phyloP scores from a whole-genome alignment of 768 basidiomycete genomes.

The Phaffia australis region DNA sequence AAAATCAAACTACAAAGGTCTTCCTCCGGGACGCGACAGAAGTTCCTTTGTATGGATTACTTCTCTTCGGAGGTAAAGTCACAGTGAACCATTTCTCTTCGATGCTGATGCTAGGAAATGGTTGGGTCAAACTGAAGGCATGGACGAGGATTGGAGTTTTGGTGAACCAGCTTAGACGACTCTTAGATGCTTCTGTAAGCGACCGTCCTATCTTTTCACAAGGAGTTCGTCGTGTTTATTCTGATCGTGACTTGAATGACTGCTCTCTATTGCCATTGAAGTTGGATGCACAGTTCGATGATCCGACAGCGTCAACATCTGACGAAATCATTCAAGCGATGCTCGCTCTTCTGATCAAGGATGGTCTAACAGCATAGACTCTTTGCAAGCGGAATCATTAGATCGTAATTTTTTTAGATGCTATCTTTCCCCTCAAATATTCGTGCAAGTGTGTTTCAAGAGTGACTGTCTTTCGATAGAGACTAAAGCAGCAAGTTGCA shows the following conservation, averaged over 20 bases:
- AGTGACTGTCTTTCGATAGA: too few relatives aligned
- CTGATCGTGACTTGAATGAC: too few relatives aligned
- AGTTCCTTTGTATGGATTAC: constrained; percentile 77
- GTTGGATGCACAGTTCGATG: constrained; percentile 55
- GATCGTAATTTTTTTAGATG: too few relatives aligned
- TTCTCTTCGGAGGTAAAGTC: constrained; percentile 74
- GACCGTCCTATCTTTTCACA: background rate
- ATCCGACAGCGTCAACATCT: constrained; percentile 46
- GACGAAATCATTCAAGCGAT: constrained; percentile 46
- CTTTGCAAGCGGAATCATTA: too few relatives aligned
- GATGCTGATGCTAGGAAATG: constrained; percentile 12
- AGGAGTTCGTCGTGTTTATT: background rate
- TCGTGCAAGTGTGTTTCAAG: too few relatives aligned
- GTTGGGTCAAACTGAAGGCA: constrained; percentile 54
- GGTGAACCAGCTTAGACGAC: constrained; percentile 62
- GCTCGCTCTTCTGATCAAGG: constrained; percentile 39
- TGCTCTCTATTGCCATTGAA: constrained; percentile 46
- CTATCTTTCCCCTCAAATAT: too few relatives aligned
- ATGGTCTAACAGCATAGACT: constrained; percentile 32
- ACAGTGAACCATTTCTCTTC: constrained; percentile 46
- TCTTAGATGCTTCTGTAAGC: constrained; percentile 41
- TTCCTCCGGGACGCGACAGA: constrained; percentile 81
- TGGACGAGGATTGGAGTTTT: constrained; percentile 86
- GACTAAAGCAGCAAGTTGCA: too few relatives aligned
- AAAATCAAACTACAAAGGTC: constrained; percentile 64